Evolutionary conservation across 805 yeast genomes (phyloP), one percentile per base, ranked within the genome.

Genomic region (Wickerhamomyces subpelliculosus): DNA sequence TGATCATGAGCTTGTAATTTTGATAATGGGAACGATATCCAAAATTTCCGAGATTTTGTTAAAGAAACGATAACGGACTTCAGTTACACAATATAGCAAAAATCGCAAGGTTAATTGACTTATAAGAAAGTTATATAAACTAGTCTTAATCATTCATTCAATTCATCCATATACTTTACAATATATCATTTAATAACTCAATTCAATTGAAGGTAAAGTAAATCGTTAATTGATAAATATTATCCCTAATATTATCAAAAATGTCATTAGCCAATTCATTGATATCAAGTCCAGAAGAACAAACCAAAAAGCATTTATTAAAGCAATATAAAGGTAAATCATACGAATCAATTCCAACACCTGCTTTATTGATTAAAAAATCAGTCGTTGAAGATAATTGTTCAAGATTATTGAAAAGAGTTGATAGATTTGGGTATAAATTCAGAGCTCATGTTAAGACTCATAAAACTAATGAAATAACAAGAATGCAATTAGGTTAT

Each of bases 391-490:
- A 58, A 25, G 39, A 38, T 22, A 74, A 75, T 48, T 60, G 70
- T 39, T 60, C 60, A n/a, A 57, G 54, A 21, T 74, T 73, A 79
- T 64, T 74, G 8, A 45, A 48, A 8, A 66, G 63, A 43, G 70
- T 75, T 2, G 37, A 42, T 1, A 51, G 73, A 32, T 8, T 22
- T 11, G 45, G 51, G 8, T 56, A 60, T n/a, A 62, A 57, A 16
- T 82, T 83, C 54, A 65, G 94, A 42, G 80, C 84, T 4, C 88
- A 83, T 53, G 76, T 84, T 18, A 84, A 84, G 57, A 84, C 93
- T 0, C 88, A 81, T 55, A 84, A 84, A 55, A 71, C 84, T 1
- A 45, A 65, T 9, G 82, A 78, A 46, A 88, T 84, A 7, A 62
- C 78, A 3, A 48, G 56, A 18, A 54, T 72, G 30, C 84, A 80